These are phyloP conservation scores for Arthrinium phaeospermum DNA, from an alignment of 2,329 filamentous ascomycete species.

Conservation along the genomic window DNA sequence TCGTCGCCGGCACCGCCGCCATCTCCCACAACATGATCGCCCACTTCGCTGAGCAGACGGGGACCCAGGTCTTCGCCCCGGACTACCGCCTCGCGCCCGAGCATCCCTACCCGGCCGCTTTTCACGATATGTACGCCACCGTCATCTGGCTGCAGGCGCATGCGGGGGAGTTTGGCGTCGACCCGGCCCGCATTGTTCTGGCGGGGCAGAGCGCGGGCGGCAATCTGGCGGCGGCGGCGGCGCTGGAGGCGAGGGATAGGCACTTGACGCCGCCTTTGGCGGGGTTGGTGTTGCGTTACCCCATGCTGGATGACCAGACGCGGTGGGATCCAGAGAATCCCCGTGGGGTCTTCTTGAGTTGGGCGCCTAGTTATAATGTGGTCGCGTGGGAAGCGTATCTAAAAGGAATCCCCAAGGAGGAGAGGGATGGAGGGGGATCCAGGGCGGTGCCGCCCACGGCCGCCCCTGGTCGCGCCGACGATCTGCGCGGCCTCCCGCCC, in stretches of 20 bases:
- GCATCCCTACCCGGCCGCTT: conserved; percentile 48
- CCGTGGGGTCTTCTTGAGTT: background rate
- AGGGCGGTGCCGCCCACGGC: conserved; percentile 23
- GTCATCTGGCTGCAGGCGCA: conserved; percentile 42
- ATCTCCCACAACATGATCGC: conserved; percentile 25
- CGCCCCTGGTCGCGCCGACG: conserved; percentile 23
- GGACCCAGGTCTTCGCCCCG: conserved; percentile 40
- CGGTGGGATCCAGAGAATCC: background rate
- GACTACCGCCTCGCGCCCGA: conserved; percentile 57
- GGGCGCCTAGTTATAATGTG: background rate
- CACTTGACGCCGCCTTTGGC: conserved; percentile 33
- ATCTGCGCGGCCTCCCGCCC: conserved; percentile 25
- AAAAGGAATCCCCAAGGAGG: background rate
- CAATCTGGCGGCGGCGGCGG: conserved; percentile 27
- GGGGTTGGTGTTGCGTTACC: conserved; percentile 27
- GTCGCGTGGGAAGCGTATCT: background rate
- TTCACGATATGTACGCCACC: conserved; percentile 44
- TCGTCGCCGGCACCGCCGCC: conserved; percentile 31
- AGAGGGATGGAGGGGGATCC: background rate
- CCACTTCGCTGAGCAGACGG: conserved; percentile 25
- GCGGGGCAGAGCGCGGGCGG: conserved; percentile 33
- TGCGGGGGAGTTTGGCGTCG: conserved; percentile 29
- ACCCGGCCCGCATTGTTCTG: conserved; percentile 31
- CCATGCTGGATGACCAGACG: background rate
- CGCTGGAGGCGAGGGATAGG: conserved; percentile 47